Conservation (phyloP, 176 grass and related monocot species). For the Phragmites australis region DNA sequence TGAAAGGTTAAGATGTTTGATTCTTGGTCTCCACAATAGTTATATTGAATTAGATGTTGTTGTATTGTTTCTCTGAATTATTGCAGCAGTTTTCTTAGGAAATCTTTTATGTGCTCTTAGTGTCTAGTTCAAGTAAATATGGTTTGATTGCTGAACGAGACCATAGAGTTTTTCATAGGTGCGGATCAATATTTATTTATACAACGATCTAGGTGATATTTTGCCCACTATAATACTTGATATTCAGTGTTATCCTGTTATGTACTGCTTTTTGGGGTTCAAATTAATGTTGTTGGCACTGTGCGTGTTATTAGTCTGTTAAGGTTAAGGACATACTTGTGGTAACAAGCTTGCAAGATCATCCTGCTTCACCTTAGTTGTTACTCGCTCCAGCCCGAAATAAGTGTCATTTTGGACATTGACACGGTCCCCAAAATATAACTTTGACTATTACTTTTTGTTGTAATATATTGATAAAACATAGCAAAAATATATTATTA, state of each 20-base stretch:
- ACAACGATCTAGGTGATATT: neutral
- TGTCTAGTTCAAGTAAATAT: slow-evolving; percentile 3
- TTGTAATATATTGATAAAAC: no score
- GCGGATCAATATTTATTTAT: neutral
- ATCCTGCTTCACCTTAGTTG: neutral
- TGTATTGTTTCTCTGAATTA: slow-evolving; percentile 4
- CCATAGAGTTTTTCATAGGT: neutral
- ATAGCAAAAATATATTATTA: no score
- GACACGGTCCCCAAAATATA: no score
- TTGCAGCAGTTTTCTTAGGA: neutral
- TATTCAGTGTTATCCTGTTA: neutral
- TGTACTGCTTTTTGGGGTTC: neutral
- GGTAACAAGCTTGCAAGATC: neutral
- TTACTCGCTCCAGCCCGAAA: no score
- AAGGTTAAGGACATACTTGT: neutral
- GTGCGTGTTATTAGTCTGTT: neutral
- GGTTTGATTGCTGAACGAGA: neutral
- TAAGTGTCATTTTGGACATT: no score
- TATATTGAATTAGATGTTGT: neutral
- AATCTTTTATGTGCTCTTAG: neutral
- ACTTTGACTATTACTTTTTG: no score
- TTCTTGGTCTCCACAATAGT: neutral
- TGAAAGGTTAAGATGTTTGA: neutral
- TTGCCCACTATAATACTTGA: neutral
- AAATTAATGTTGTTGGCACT: neutral